These are phyloP conservation scores for Penicillium odoratum DNA, from an alignment of 495 filamentous ascomycete genomes.

Conservation along the genomic window DNA sequence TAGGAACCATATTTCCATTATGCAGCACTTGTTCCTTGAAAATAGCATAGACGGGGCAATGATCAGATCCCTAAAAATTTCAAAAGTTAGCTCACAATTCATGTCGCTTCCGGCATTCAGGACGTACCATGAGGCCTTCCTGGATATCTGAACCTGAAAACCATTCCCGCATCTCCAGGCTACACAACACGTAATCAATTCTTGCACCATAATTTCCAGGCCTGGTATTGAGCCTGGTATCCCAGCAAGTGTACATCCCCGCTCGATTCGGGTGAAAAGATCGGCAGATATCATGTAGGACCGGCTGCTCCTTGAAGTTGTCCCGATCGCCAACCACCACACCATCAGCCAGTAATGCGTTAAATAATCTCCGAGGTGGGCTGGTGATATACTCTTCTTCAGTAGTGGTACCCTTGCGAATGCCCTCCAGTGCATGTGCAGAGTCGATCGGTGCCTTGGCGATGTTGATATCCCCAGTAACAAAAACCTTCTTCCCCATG, in stretches of 20 bases:
- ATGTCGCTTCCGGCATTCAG: background rate
- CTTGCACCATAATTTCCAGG: slow-evolving; percentile 89
- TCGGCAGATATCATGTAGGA: slow-evolving; percentile 84
- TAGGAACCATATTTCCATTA: slow-evolving; percentile 49
- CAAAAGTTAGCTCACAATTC: slow-evolving; percentile 13
- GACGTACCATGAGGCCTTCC: slow-evolving; percentile 76
- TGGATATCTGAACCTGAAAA: slow-evolving; percentile 89
- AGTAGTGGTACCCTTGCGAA: slow-evolving; percentile 67
- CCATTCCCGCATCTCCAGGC: slow-evolving; percentile 77
- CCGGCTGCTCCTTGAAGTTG: slow-evolving; percentile 67
- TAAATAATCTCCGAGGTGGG: slow-evolving; percentile 79
- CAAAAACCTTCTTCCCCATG: slow-evolving; percentile 76
- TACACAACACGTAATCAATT: slow-evolving; percentile 93
- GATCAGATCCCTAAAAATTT: slow-evolving; percentile 73
- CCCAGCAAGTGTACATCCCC: slow-evolving; percentile 98
- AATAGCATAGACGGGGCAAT: slow-evolving; percentile 89
- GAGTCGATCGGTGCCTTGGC: slow-evolving; percentile 71
- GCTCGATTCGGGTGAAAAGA: slow-evolving; percentile 73
- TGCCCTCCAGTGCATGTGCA: slow-evolving; percentile 64
- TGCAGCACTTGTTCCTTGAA: slow-evolving; percentile 62
- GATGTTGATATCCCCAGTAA: slow-evolving; percentile 92
- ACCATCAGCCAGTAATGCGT: slow-evolving; percentile 75
- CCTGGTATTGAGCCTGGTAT: slow-evolving; percentile 79
- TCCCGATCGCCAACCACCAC: slow-evolving; percentile 70
- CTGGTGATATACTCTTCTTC: slow-evolving; percentile 69